A percentile compares a stretch with the other conserved stretches of the same genome.
Conservation (phyloP, 1,139 yeast species). For the Candida pseudoviswanathii region DNA sequence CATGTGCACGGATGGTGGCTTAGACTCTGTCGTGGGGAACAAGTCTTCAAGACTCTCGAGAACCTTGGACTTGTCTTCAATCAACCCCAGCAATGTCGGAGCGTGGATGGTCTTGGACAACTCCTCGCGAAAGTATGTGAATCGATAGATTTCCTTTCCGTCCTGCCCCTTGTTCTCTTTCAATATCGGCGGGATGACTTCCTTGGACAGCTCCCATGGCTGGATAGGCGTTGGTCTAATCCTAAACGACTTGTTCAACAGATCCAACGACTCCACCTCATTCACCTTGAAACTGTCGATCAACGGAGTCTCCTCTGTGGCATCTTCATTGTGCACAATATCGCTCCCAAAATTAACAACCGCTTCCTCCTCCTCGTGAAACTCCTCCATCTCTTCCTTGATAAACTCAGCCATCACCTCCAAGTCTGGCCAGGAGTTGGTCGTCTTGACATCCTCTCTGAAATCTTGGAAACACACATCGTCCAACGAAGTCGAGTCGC, state of each 20-base stretch:
- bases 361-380: slow-evolving; percentile 12
- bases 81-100: slow-evolving; percentile 80
- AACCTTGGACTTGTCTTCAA: slow-evolving; percentile 22
- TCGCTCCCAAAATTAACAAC: slow-evolving; percentile 30
- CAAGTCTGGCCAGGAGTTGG: slow-evolving; percentile 77
- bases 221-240: slow-evolving; percentile 74
- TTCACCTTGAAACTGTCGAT: slow-evolving; percentile 51
- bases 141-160: slow-evolving; percentile 49
- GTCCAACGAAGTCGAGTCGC: slow-evolving; percentile 73
- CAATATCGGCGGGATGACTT: slow-evolving; percentile 34
- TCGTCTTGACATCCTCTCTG: slow-evolving; percentile 28
- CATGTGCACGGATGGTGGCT: slow-evolving; percentile 13
- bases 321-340: slow-evolving; percentile 18
- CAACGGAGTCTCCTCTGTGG: slow-evolving; percentile 29
- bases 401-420: slow-evolving; percentile 74
- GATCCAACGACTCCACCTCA: slow-evolving; percentile 60
- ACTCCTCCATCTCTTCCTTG: slow-evolving; percentile 53
- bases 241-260: slow-evolving; percentile 48
- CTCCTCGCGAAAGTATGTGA: slow-evolving; percentile 91
- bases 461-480: slow-evolving; percentile 83
- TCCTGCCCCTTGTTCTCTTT: slow-evolving; percentile 17
- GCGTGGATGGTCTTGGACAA: slow-evolving; percentile 87
- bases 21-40: slow-evolving; percentile 30
- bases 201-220: slow-evolving; percentile 66
- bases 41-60: slow-evolving; percentile 22